Conservation (phyloP, 129 eudicot species). For the Oenanthe sinensis region DNA sequence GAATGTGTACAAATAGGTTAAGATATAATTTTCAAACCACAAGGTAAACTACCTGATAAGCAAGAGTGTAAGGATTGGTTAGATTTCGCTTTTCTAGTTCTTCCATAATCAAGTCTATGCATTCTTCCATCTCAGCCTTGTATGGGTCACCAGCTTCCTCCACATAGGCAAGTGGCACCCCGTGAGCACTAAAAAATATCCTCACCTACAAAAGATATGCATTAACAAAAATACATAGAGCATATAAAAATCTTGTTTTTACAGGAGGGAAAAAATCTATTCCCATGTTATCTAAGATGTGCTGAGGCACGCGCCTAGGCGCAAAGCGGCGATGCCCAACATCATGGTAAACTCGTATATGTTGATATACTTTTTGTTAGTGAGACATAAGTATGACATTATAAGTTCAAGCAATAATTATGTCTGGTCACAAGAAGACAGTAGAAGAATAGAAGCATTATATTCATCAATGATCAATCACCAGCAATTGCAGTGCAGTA, state of each 20-base stretch:
- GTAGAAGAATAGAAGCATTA: not conserved
- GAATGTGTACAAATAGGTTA: no score
- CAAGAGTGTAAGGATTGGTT: slow-evolving; percentile 65
- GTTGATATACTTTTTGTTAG: not conserved
- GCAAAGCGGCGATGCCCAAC: not conserved
- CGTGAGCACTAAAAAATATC: slow-evolving; percentile 98
- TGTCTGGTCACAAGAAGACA: not conserved
- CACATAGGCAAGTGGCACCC: slow-evolving; percentile 94
- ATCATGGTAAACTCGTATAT: not conserved
- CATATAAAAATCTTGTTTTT: not conserved
- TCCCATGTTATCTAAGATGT: not conserved
- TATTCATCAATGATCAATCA: not conserved
- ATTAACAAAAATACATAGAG: not conserved
- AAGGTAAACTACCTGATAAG: slow-evolving; percentile 68
- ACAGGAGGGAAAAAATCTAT: not conserved
- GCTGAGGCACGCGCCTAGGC: not conserved
- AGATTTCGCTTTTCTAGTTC: slow-evolving; percentile 74
- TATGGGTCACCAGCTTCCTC: slow-evolving; percentile 99
- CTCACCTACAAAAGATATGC: slow-evolving; percentile 42
- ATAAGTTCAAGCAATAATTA: not conserved
- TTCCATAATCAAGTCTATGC: slow-evolving; percentile 94
- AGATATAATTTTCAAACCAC: not conserved
- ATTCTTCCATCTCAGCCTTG: slow-evolving; percentile 99
- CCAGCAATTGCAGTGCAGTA: not conserved
- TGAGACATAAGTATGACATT: not conserved